Conservation (phyloP, 2,329 filamentous ascomycete genomes). For the Penicillium carneum region DNA sequence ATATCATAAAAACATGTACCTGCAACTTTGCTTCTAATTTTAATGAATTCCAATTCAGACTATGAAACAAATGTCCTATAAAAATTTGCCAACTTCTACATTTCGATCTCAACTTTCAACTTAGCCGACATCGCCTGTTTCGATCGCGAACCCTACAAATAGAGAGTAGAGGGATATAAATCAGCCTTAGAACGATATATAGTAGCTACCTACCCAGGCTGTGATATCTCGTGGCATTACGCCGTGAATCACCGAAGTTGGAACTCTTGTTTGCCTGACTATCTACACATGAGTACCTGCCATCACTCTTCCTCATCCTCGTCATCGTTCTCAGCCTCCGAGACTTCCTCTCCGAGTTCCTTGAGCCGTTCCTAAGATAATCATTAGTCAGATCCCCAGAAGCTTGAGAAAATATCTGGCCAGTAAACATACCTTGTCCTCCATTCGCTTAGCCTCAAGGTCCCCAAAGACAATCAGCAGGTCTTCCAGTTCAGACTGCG, state of each 20-base stretch:
- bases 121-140: constrained; percentile 2
- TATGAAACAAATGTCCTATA: not conserved
- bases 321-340: constrained; percentile 76
- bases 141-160: not conserved
- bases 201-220: not conserved
- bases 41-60: not conserved
- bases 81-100: not conserved
- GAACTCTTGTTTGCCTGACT: constrained; percentile 6
- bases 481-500: constrained; percentile 79
- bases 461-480: constrained; percentile 82
- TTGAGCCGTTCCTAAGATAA: constrained; percentile 63
- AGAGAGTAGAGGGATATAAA: not conserved
- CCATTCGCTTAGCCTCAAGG: constrained; percentile 75
- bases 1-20: not conserved
- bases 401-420: not conserved
- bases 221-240: not conserved
- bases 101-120: not conserved
- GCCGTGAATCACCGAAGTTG: not conserved
- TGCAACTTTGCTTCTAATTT: not conserved
- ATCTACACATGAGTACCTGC: constrained; percentile 32
- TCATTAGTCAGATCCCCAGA: constrained; percentile 45
- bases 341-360: constrained; percentile 73
- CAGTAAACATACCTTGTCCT: constrained; percentile 71
- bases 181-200: not conserved
- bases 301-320: constrained; percentile 61